These are phyloP conservation scores for Xylaria nigripes DNA, from an alignment of 495 filamentous ascomycete genomes.

Conservation along the genomic window DNA sequence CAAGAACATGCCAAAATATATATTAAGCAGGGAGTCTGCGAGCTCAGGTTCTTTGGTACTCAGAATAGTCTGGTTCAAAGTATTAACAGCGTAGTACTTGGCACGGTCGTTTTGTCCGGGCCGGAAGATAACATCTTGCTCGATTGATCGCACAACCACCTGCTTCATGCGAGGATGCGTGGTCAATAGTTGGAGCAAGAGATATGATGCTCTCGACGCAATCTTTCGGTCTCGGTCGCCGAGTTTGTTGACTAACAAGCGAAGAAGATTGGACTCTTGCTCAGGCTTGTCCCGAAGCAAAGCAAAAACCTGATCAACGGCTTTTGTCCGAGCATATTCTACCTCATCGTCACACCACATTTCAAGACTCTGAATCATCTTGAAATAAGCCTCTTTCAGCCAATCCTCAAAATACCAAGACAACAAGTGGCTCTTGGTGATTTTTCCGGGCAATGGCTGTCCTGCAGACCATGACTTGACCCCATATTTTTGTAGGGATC, in stretches of 20 bases:
- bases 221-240: slow-evolving; percentile 92
- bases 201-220: slow-evolving; percentile 81
- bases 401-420: slow-evolving; percentile 92
- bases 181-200: slow-evolving; percentile 80
- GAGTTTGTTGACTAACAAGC: slow-evolving; percentile 89
- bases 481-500: slow-evolving; percentile 50
- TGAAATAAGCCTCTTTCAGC: slow-evolving; percentile 86
- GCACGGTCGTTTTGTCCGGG: slow-evolving; percentile 80
- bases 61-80: slow-evolving; percentile 89
- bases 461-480: slow-evolving; percentile 54
- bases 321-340: slow-evolving; percentile 76
- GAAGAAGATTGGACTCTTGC: slow-evolving; percentile 88
- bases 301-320: slow-evolving; percentile 81
- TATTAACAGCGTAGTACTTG: slow-evolving; percentile 93
- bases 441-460: slow-evolving; percentile 57
- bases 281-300: slow-evolving; percentile 92
- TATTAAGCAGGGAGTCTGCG: slow-evolving; percentile 71
- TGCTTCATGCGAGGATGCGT: slow-evolving; percentile 89
- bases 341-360: slow-evolving; percentile 89
- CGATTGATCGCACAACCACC: slow-evolving; percentile 72
- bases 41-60: slow-evolving; percentile 72
- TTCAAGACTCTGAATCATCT: slow-evolving; percentile 81
- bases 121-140: slow-evolving; percentile 78
- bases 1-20: slow-evolving; percentile 86
- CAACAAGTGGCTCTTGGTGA: slow-evolving; percentile 69